Base-by-base conservation (phyloP, 1,139 yeast genomes). In the Debaryomyces singareniensis region DNA sequence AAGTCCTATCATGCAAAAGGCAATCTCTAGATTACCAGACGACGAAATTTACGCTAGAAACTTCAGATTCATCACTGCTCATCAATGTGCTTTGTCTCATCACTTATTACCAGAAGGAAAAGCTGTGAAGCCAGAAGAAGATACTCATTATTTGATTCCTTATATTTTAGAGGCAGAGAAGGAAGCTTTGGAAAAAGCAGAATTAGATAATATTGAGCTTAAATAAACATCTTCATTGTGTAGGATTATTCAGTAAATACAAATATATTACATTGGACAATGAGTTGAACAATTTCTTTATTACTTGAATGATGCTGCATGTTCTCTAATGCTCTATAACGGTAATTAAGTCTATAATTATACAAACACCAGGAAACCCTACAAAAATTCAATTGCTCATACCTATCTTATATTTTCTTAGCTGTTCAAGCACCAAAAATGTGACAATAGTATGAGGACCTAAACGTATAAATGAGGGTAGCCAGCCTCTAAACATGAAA, bases 91-190 rank as follows among this genome's bases (percentile, higher is more conserved):
- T 31, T 69, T 89, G 44, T 71, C 93, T 32, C 95, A 86, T 58
- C 89, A 84, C 53, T 64, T 91, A 40, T 72, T 91, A 51, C 95
- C 97, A 47, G 70, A 77, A 45, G 72, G 72, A 53, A 81, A 91
- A 63, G 83, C 82, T 47, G 67, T 84, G 41, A 76, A 78, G 55
- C 76, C 89, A 23, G 85, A 78, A 54, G 89, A 89, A 49, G 98
- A 91, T 65, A 70, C 68, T 37, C 81, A 86, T 47, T 87, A 85
- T 64, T 73, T 91, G 54, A 63, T 84, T 39, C 97, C 96, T 47
- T 84, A 83, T 69, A 69, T 89, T 42, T 74, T 89, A 55, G 96
- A 89, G 68, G 94, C 93, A 39, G 97, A 89, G 68, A 87, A 86
- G 53, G 96, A 86, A 61, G 82, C 80, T 31, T 71, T 75, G 45